A percentile compares a stretch with the other conserved stretches of the same genome.
Evolutionary conservation across 1,284 basidiomycete genomes (phyloP).

Genomic region (Irpex sp.): DNA sequence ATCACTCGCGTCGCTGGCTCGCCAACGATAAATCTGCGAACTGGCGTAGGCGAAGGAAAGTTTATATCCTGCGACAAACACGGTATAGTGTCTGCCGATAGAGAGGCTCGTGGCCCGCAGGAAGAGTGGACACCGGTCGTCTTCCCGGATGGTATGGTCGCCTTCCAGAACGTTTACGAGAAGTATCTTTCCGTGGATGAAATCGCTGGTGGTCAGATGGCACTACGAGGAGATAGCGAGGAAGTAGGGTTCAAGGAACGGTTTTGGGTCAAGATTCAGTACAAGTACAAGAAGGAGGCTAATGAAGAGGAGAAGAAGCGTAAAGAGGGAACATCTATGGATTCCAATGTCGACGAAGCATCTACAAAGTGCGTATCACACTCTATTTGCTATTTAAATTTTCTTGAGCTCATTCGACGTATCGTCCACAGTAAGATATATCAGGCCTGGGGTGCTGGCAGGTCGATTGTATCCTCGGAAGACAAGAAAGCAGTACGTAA

Average conservation of each 20-base stretch:
- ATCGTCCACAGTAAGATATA: slow-evolving; percentile 55
- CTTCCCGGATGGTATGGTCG: slow-evolving; percentile 74
- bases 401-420: neutral
- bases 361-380: slow-evolving; percentile 58
- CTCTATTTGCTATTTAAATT: slow-evolving; percentile 1
- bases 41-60: slow-evolving; percentile 81
- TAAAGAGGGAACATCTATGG: slow-evolving; percentile 55
- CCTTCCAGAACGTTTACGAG: slow-evolving; percentile 82
- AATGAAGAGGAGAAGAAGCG: slow-evolving; percentile 78
- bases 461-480: slow-evolving; percentile 64
- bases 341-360: slow-evolving; percentile 63
- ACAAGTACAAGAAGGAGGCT: slow-evolving; percentile 86
- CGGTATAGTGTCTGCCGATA: slow-evolving; percentile 76
- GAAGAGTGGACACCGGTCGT: slow-evolving; percentile 85
- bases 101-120: slow-evolving; percentile 81
- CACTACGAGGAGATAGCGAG: slow-evolving; percentile 81
- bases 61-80: slow-evolving; percentile 83
- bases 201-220: slow-evolving; percentile 73
- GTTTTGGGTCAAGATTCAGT: slow-evolving; percentile 88
- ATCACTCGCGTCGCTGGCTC: slow-evolving; percentile 78
- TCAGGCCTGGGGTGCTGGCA: slow-evolving; percentile 87
- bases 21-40: slow-evolving; percentile 76
- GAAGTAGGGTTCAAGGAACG: slow-evolving; percentile 77
- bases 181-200: slow-evolving; percentile 82
- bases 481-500: slow-evolving; percentile 67